phyloP scores from a whole-genome alignment of 768 basidiomycete species.

The Russula vinacea region DNA sequence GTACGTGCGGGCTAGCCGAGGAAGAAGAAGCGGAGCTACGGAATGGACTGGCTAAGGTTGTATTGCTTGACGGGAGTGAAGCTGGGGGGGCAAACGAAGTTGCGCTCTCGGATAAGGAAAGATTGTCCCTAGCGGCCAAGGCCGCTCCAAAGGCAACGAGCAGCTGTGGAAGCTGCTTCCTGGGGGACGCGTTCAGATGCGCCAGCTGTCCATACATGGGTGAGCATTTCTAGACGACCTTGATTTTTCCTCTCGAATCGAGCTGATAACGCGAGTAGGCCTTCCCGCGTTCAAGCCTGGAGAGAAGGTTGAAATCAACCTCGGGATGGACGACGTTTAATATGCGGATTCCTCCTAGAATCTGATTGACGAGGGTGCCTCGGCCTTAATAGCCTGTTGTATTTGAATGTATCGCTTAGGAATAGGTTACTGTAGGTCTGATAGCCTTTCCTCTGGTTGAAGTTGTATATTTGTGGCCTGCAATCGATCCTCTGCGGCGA shows the following conservation, averaged over 20 bases:
- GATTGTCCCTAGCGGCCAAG: constrained; percentile 60
- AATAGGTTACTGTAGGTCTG: not conserved
- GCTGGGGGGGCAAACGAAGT: constrained; percentile 59
- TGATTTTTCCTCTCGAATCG: not conserved
- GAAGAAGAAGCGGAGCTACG: constrained; percentile 78
- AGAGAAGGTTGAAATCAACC: constrained; percentile 91
- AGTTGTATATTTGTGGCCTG: not conserved
- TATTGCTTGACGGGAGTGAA: constrained; percentile 64
- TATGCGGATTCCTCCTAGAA: not conserved
- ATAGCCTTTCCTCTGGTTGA: not conserved
- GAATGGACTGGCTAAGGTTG: constrained; percentile 50
- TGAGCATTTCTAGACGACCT: constrained; percentile 43
- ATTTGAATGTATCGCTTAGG: not conserved
- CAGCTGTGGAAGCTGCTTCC: constrained; percentile 95
- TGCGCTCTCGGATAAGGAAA: constrained; percentile 57
- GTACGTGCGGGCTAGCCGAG: constrained; percentile 95
- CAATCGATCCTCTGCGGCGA: not conserved
- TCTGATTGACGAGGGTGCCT: constrained; percentile 1
- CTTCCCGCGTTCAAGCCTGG: constrained; percentile 98
- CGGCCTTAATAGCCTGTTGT: not conserved
- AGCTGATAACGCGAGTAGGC: constrained; percentile 48
- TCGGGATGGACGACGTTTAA: constrained; percentile 85
- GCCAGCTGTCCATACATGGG: constrained; percentile 94
- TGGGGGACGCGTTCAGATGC: constrained; percentile 98
- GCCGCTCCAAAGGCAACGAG: constrained; percentile 86